phyloP scores from a whole-genome alignment of 2,329 filamentous ascomycete genomes.

The Fusarium anguioides region DNA sequence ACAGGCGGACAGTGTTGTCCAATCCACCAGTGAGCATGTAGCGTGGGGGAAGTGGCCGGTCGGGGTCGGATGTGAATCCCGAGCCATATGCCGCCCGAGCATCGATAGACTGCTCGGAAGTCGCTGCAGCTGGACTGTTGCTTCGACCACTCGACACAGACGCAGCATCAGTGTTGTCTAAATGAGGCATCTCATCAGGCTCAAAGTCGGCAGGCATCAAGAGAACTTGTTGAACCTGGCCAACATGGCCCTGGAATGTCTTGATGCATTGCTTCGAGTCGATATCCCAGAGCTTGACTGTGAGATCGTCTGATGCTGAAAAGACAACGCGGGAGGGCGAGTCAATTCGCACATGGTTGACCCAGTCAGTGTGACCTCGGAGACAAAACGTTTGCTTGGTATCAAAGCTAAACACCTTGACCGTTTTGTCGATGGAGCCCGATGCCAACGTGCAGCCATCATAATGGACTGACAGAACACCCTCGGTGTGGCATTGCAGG shows the following conservation, averaged over 20 bases:
- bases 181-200: slow-evolving; percentile 73
- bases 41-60: slow-evolving; percentile 79
- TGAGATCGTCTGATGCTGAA: slow-evolving; percentile 93
- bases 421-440: slow-evolving; percentile 87
- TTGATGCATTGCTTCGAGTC: slow-evolving; percentile 83
- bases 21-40: slow-evolving; percentile 95
- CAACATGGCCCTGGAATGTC: slow-evolving; percentile 88
- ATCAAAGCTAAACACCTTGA: slow-evolving; percentile 93
- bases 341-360: slow-evolving; percentile 94
- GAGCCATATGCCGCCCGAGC: slow-evolving; percentile 67
- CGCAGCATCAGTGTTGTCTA: slow-evolving; percentile 64
- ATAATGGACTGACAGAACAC: slow-evolving; percentile 89
- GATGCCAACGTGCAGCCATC: slow-evolving; percentile 86
- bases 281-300: slow-evolving; percentile 91
- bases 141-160: slow-evolving; percentile 63
- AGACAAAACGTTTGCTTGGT: slow-evolving; percentile 84
- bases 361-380: slow-evolving; percentile 90
- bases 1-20: slow-evolving; percentile 90
- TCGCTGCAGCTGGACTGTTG: slow-evolving; percentile 51
- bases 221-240: slow-evolving; percentile 92
- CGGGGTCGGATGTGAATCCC: slow-evolving; percentile 69
- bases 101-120: slow-evolving; percentile 52
- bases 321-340: slow-evolving; percentile 84
- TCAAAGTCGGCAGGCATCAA: slow-evolving; percentile 89
- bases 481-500: slow-evolving; percentile 80